Evolutionary conservation across 768 basidiomycete genomes (phyloP).

Genomic region (Exidia glandulosa): DNA sequence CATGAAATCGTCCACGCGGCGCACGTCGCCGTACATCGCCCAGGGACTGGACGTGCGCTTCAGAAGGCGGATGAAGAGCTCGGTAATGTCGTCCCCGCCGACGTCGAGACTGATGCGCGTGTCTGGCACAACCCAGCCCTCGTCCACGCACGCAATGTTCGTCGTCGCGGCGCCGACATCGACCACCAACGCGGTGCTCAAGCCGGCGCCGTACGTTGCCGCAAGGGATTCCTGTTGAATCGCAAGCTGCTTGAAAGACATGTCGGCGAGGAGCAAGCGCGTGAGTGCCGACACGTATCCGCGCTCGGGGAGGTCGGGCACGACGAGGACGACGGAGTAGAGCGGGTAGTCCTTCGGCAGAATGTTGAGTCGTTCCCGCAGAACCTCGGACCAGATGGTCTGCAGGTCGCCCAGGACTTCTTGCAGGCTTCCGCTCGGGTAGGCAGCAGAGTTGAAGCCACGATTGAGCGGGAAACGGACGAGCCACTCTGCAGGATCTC

Average conservation of each 20-base stretch:
- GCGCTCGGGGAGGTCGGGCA: constrained; percentile 87
- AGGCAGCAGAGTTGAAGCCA: constrained; percentile 76
- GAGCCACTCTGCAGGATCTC: constrained; percentile 55
- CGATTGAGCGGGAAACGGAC: constrained; percentile 75
- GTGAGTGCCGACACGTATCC: constrained; percentile 70
- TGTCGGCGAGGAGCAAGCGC: constrained; percentile 55
- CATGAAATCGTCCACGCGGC: constrained; percentile 72
- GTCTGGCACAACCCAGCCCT: constrained; percentile 79
- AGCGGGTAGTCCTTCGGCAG: constrained; percentile 49
- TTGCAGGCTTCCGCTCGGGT: constrained; percentile 44
- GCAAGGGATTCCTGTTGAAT: constrained; percentile 91
- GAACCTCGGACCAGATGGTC: constrained; percentile 46
- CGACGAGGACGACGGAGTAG: constrained; percentile 76
- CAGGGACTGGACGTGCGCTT: constrained; percentile 82
- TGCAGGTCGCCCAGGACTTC: constrained; percentile 70
- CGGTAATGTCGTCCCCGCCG: constrained; percentile 93
- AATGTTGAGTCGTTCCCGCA: constrained; percentile 54
- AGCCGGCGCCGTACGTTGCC: constrained; percentile 90
- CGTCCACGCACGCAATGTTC: constrained; percentile 87
- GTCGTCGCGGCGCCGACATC: constrained; percentile 83
- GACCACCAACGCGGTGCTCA: constrained; percentile 90
- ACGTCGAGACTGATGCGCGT: constrained; percentile 78
- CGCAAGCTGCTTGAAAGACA: constrained; percentile 91
- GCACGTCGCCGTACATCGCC: constrained; percentile 58
- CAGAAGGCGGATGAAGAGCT: constrained; percentile 72